Evolutionary conservation across 495 filamentous ascomycete genomes (phyloP).

Genomic region (Lasiosphaeria hispida): DNA sequence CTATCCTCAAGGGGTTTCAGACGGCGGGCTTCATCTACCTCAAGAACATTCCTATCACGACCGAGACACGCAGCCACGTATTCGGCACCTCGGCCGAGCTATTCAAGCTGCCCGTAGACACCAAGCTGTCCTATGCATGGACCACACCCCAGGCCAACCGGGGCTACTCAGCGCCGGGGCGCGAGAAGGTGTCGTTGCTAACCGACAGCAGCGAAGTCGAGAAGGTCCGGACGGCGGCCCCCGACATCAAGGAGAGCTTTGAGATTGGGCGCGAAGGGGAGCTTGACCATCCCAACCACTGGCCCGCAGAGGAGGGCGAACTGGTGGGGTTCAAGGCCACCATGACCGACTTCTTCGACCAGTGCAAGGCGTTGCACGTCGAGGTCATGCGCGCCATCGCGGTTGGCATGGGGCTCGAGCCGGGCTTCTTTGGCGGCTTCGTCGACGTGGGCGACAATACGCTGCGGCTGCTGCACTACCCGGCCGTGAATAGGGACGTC

Average conservation of each 20-base stretch:
- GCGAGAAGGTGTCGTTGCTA: slow-evolving; percentile 70
- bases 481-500: slow-evolving; percentile 61
- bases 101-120: slow-evolving; percentile 65
- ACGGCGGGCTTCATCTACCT: slow-evolving; percentile 90
- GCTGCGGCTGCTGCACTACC: slow-evolving; percentile 87
- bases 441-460: slow-evolving; percentile 78
- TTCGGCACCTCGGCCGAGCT: slow-evolving; percentile 74
- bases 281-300: slow-evolving; percentile 68
- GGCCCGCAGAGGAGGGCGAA: slow-evolving; percentile 66
- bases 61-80: slow-evolving; percentile 54
- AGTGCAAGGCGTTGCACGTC: slow-evolving; percentile 71
- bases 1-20: slow-evolving; percentile 77
- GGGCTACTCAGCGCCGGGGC: slow-evolving; percentile 72
- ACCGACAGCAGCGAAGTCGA: slow-evolving; percentile 58
- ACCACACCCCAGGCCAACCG: slow-evolving; percentile 70
- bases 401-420: slow-evolving; percentile 71
- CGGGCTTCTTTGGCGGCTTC: slow-evolving; percentile 74
- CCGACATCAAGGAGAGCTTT: slow-evolving; percentile 81
- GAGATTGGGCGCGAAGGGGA: slow-evolving; percentile 80
- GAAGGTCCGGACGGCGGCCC: slow-evolving; percentile 54
- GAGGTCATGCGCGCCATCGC: slow-evolving; percentile 88
- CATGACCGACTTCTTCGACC: slow-evolving; percentile 71
- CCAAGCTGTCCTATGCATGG: slow-evolving; percentile 73
- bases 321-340: slow-evolving; percentile 63
- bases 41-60: slow-evolving; percentile 69